Evolutionary conservation across 2,329 filamentous ascomycete genomes (phyloP).

Genomic region (Trichoderma asperellum): DNA sequence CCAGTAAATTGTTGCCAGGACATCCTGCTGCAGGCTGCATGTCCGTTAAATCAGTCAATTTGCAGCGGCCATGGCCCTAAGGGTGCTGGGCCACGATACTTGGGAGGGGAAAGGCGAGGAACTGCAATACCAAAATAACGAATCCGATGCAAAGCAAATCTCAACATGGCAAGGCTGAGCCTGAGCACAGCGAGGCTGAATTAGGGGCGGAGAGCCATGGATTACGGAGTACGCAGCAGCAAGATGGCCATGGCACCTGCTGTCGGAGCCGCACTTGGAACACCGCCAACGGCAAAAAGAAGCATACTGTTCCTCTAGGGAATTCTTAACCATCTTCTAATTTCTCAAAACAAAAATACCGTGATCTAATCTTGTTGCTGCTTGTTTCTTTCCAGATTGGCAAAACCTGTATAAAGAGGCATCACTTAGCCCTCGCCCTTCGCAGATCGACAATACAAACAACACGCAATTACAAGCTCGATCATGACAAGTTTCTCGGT

Average conservation of each 20-base stretch:
- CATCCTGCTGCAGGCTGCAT: not conserved
- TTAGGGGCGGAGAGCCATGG: not conserved
- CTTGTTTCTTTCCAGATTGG: not conserved
- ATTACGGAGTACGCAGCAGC: not conserved
- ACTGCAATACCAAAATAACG: not conserved
- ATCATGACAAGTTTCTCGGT: not conserved
- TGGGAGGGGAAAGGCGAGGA: not conserved
- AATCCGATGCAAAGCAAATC: not conserved
- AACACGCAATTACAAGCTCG: not conserved
- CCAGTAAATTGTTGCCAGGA: not conserved
- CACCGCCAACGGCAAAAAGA: not conserved
- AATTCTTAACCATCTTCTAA: not conserved
- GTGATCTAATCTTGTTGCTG: not conserved
- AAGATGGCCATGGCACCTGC: not conserved
- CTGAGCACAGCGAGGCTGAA: not conserved
- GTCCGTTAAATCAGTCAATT: not conserved
- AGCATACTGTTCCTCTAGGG: not conserved
- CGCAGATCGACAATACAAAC: not conserved
- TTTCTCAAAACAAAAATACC: not conserved
- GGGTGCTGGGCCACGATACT: not conserved
- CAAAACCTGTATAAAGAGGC: not conserved
- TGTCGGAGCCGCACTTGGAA: not conserved
- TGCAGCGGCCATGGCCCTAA: rapidly evolving
- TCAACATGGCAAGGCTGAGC: not conserved
- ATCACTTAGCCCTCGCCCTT: not conserved